A percentile compares a stretch with the other conserved stretches of the same genome.
phyloP scores from a whole-genome alignment of 345 rosid genomes.

The Linum lewisii region DNA sequence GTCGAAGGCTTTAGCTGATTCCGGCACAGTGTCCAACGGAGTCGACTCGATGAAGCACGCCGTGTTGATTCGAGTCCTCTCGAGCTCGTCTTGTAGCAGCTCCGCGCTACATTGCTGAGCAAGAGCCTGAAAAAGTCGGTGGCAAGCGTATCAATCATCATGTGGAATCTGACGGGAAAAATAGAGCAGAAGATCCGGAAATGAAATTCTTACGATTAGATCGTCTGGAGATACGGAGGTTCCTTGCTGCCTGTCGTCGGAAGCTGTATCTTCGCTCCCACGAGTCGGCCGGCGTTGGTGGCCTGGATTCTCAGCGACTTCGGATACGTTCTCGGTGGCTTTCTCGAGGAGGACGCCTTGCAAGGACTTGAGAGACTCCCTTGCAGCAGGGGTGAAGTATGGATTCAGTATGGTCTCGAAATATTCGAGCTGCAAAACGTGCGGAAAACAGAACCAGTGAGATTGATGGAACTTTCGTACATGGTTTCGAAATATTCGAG shows the following conservation, averaged over 20 bases:
- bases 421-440: conserved; percentile 80
- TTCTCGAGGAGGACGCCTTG: conserved; percentile 83
- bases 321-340: conserved; percentile 68
- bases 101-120: conserved; percentile 78
- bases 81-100: conserved; percentile 72
- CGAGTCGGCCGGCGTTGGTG: conserved; percentile 76
- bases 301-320: conserved; percentile 56
- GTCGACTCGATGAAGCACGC: conserved; percentile 80
- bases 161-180: background rate
- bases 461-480: no score
- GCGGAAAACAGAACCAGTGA: no score
- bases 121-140: conserved; percentile 39
- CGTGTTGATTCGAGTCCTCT: conserved; percentile 82
- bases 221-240: conserved; percentile 89
- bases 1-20: conserved; percentile 55
- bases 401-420: conserved; percentile 76
- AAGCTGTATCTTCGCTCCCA: conserved; percentile 84
- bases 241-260: conserved; percentile 76
- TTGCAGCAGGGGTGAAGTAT: conserved; percentile 72
- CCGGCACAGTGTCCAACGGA: conserved; percentile 51
- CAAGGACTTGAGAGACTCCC: conserved; percentile 62
- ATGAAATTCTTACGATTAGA: conserved; percentile 53
- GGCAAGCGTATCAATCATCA: background rate
- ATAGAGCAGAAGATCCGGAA: background rate
- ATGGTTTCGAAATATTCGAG: conserved; percentile 90